Percentiles rank a stretch among this genome's conserved stretches.
Conservation (phyloP, 352 stramenopile genomes). For the Aphanomyces stellatus region DNA sequence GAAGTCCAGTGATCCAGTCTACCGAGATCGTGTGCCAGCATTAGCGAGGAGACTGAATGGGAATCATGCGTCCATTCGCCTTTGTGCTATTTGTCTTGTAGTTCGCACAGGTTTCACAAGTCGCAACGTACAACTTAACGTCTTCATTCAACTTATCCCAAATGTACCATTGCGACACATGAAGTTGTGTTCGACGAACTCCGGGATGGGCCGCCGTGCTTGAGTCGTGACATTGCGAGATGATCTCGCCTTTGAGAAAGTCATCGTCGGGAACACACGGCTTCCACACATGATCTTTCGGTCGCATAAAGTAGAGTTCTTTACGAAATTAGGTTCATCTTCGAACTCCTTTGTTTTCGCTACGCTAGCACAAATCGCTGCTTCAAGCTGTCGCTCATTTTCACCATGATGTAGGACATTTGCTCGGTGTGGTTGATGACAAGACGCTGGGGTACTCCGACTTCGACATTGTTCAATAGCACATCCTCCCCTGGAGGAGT, state of each 20-base stretch:
- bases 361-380: background rate
- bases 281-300: conserved; percentile 4
- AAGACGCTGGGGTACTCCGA: background rate
- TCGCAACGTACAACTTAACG: conserved; percentile 20
- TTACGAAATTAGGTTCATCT: background rate
- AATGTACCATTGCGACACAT: conserved; percentile 4
- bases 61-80: conserved; percentile 24
- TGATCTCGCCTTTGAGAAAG: background rate
- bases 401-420: background rate
- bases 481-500: background rate
- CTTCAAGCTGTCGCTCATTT: background rate
- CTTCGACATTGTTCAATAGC: background rate
- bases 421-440: background rate
- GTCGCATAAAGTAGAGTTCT: background rate
- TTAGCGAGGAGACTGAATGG: conserved; percentile 22
- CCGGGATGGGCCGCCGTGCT: background rate
- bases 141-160: conserved; percentile 17
- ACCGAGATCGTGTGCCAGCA: conserved; percentile 26
- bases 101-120: conserved; percentile 24
- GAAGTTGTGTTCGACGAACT: background rate
- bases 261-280: background rate
- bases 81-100: conserved; percentile 24
- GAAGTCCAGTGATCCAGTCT: conserved; percentile 25
- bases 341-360: background rate
- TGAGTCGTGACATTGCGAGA: background rate